Base-by-base conservation (phyloP, 208 protist species). In the Endotrypanum monterogeii region DNA sequence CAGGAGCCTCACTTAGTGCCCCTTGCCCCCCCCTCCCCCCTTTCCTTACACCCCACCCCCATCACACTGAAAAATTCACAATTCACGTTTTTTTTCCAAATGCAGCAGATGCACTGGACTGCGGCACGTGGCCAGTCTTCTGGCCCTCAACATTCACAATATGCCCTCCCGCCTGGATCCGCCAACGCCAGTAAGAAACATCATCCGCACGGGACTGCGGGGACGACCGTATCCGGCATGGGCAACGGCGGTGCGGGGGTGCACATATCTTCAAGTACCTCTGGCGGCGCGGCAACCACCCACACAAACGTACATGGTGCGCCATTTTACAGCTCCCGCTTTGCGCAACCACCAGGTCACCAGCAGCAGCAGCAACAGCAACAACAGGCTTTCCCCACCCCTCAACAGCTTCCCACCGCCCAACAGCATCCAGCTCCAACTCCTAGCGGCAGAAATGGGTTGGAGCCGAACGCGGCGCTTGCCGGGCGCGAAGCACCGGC, bases 31-130 rank as follows among this genome's bases (percentile, higher is more conserved):
- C 72, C 18, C 48, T 35, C 54, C 46, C 7, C 58, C 67, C 48
- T 62, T 56, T 74, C 37, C 37, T 37, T 23, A 56, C 76, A n/a
- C n/a, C n/a, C n/a, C n/a, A n/a, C n/a, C n/a, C n/a, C n/a, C n/a
- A 70, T 55, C n/a, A 5, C 50, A 56, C 8, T 30, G 25, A 28
- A 55, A 3, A 25, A 71, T 46, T 30, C 2, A 48, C 46, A 41
- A 71, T 11, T 30, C 0, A 48, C 5, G 12, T 3, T n/a, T n/a
- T n/a, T n/a, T n/a, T n/a, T n/a, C 11, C 9, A 4, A 48, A 81
- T 81, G 76, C 76, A 81, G 65, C 76, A 81, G 57, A 44, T 76
- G 62, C 76, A 81, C 57, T 81, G 76, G 76, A 81, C 71, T 3
- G 52, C 76, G 54, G 71, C 62, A 57, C 63, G 76, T 39, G 76